Conservation (phyloP, 768 basidiomycete genomes). For the Pleurotus salmoneostramineus region DNA sequence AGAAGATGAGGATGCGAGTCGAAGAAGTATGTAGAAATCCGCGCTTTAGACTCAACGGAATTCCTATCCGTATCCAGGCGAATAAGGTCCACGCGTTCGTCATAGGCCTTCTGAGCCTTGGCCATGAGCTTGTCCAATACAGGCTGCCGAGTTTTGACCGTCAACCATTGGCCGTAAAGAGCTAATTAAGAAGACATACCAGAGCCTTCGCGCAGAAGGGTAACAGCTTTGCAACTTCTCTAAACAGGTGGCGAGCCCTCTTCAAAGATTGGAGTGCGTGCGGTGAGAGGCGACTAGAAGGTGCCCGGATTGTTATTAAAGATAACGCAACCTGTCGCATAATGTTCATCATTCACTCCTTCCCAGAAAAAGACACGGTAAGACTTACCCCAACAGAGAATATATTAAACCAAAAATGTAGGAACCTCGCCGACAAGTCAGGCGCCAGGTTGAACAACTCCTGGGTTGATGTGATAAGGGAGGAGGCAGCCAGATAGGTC, state of each 20-base stretch:
- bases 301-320: constrained; percentile 59
- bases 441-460: constrained; percentile 54
- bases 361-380: background rate
- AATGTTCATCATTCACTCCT: background rate
- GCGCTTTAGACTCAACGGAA: background rate
- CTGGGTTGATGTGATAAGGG: constrained; percentile 53
- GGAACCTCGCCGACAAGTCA: constrained; percentile 58
- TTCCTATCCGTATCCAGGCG: background rate
- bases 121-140: background rate
- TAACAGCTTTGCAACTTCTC: constrained; percentile 51
- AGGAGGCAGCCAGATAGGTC: constrained; percentile 57
- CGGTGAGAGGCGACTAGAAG: constrained; percentile 51
- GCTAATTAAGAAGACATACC: constrained; percentile 28
- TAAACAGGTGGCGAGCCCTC: constrained; percentile 52
- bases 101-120: background rate
- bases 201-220: constrained; percentile 58
- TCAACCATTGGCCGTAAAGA: background rate
- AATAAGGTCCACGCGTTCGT: background rate
- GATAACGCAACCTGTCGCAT: constrained; percentile 54
- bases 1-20: background rate
- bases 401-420: constrained; percentile 73
- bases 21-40: background rate
- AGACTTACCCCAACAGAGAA: constrained; percentile 66
- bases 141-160: background rate
- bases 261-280: constrained; percentile 62